Base-by-base conservation (phyloP, 2,329 filamentous ascomycete species). In the Teratosphaeria zuluensis region DNA sequence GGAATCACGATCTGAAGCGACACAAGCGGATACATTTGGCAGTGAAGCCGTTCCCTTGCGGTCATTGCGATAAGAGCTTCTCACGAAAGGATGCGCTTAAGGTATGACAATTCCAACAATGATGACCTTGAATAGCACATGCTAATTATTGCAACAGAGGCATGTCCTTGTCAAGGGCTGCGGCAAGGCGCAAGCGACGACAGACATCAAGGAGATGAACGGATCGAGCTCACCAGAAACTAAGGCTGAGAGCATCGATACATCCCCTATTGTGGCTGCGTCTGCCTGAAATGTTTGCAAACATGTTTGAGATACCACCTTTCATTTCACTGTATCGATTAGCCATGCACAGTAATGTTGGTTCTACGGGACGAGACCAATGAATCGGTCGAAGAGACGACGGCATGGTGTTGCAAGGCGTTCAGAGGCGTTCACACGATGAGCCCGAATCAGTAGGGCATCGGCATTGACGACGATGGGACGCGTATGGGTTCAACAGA, bases 11-110 rank as follows among this genome's bases (percentile, higher is more conserved):
- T 70, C 75, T 97, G 66, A 99, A 99, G 76, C 83, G 94, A 56
- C 94, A 99, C 73, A 96, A 96, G 79, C 80, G 91, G 55, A 97
- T 97, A 60, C 94, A 99, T 74, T 76, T 97, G 59, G 89, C 91
- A 0, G 90, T 97, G 48, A 99, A 99, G 79, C 94, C 94, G 0
- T 97, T 92, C 73, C 92, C 92, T 0, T 99, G 94, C 72, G 84
- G 79, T 6, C 87, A 88, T 69, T 99, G 94, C 72, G 91, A 95
- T 62, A 97, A 97, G 82, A 94, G 89, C 71, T 99, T 99, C 70
- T 96, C 92, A 2, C 82, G 94, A 60, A 97, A 97, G 72, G 94
- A 97, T 74, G 94, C 94, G 9, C 78, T 99, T 32, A 97, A 97
- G 89, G 94, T 97, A 77, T 68, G 84, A 77, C 31, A 5, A 2